Evolutionary conservation across 495 filamentous ascomycete species (phyloP).

Genomic region (Daldinia caldariorum): DNA sequence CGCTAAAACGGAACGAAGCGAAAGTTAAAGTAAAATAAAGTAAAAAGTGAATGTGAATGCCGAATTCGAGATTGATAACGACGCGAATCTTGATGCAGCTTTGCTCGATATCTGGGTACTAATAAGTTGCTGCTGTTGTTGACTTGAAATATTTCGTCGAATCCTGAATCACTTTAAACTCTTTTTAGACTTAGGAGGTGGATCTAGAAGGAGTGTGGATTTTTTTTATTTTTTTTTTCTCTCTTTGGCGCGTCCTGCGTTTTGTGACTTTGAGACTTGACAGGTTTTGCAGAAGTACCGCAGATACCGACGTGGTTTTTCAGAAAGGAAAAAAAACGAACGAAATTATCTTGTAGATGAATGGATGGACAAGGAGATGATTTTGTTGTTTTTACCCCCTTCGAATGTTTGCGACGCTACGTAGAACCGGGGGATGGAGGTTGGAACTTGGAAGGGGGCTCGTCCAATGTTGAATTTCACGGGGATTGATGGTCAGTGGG

Average conservation of each 20-base stretch:
- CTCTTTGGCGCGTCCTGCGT: conserved; percentile 15
- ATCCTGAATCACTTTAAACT: conserved; percentile 19
- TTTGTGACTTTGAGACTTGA: conserved; percentile 8
- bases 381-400: conserved; percentile 41
- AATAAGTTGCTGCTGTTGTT: neutral
- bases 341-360: conserved; percentile 31
- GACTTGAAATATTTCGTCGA: conserved; percentile 27
- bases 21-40: too few relatives aligned
- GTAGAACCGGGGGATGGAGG: conserved; percentile 34
- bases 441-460: conserved; percentile 40
- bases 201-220: conserved; percentile 19
- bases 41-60: neutral
- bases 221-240: too few relatives aligned
- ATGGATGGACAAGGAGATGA: conserved; percentile 33
- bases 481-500: conserved; percentile 32
- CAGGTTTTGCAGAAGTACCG: conserved; percentile 3
- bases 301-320: neutral
- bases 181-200: conserved; percentile 22
- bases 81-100: conserved; percentile 22
- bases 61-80: conserved; percentile 3
- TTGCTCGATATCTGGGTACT: conserved; percentile 22
- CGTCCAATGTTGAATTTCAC: conserved; percentile 40
- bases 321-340: conserved; percentile 34
- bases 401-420: conserved; percentile 30
- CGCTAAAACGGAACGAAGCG: conserved; percentile 13